Percentiles rank a stretch among this genome's conserved stretches.
Conservation (phyloP, 345 rosid species). For the Sisymbrium altissimum region DNA sequence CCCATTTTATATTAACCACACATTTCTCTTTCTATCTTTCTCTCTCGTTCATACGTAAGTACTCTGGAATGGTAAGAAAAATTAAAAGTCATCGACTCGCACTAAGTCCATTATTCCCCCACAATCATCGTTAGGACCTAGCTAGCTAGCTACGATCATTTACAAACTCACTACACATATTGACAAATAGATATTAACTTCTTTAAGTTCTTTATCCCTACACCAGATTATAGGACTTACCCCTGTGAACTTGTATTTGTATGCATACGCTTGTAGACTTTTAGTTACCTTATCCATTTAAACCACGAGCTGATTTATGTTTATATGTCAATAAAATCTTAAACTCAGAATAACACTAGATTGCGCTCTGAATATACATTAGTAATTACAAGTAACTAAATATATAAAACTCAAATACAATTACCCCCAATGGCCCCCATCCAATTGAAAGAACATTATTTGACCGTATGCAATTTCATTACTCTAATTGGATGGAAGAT, state of each 20-base stretch:
- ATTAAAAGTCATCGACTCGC: constrained; percentile 7
- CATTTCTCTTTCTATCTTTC: background rate
- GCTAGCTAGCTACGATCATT: constrained; percentile 15
- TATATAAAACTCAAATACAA: too few species aligned
- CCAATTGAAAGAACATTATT: too few species aligned
- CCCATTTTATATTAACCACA: constrained; percentile 29
- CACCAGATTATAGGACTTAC: background rate
- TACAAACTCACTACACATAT: background rate
- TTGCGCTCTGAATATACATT: too few species aligned
- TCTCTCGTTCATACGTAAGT: constrained; percentile 7
- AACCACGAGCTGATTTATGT: background rate
- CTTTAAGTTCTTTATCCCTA: constrained; percentile 13
- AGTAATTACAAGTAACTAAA: too few species aligned
- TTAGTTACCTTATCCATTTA: background rate
- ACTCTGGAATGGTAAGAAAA: background rate
- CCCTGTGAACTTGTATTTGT: background rate
- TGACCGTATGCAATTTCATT: background rate
- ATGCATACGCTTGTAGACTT: background rate
- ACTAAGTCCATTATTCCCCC: constrained; percentile 22
- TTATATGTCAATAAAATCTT: background rate
- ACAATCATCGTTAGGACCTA: constrained; percentile 15
- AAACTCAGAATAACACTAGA: background rate
- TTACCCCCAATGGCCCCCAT: too few species aligned
- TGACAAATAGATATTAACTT: background rate
- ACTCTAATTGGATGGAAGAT: background rate